Evolutionary conservation across 306 rosid genomes (phyloP), one percentile per base, ranked within the genome.

Genomic region (Lotus japonicus): DNA sequence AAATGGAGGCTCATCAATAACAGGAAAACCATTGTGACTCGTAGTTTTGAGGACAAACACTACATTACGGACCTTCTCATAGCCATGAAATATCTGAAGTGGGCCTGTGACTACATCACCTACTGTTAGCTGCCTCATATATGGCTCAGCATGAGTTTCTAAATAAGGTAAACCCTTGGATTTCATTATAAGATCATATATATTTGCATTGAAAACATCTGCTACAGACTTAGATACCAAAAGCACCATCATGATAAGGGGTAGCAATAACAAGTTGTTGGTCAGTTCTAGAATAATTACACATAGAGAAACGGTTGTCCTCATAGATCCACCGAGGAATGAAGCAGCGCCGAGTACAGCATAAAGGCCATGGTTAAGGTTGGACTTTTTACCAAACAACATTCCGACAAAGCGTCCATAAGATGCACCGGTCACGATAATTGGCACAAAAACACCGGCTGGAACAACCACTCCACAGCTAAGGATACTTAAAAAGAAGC

Each of bases 291-390:
- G 90, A 49, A 95, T 79, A 60, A 95, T 90, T 46, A 95, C 97
- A 62, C 96, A 88, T 0, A 94, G 78, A 38, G 97, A 95, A 78
- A 95, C 99, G 1, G 97, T 88, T 74, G 88, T 85, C 82, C 99
- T 85, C 97, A 90, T 94, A 12, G 99, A 80, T 66, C 99, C 99
- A 48, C 99, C 97, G 2, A 94, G 92, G 65, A 94, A 75, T 31
- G 97, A 82, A 76, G 99, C 90, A 31, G 99, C 96, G 21, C 99
- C 99, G 15, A 94, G 82, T 53, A 94, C 92, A 68, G 99, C 97
- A 61, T 58, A 94, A 52, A 94, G 94, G 83, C 99, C 99, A 36
- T 90, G 88, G 84, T 75, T 70, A 50, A 94, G 95, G 78, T 64
- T 81, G 12, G 90, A 63, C 72, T 28, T 14, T 35, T 80, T 12